Percentiles rank a stretch among this genome's conserved stretches.
Conservation (phyloP, 805 yeast genomes). For the Hyphopichia homilentoma region DNA sequence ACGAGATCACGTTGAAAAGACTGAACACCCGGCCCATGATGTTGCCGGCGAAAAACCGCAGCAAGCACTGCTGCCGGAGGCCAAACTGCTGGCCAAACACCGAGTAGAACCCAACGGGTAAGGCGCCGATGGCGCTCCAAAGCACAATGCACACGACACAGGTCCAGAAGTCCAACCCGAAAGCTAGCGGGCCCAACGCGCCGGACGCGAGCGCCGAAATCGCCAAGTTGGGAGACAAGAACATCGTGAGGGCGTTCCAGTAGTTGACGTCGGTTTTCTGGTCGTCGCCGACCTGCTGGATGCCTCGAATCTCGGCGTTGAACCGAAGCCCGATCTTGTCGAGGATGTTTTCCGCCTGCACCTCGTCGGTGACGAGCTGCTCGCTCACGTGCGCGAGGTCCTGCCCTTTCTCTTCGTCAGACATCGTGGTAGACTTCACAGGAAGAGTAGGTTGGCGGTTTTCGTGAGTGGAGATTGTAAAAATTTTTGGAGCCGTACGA, state of each 20-base stretch:
- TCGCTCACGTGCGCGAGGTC: not conserved
- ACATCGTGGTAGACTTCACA: too few relatives aligned
- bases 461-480: too few relatives aligned
- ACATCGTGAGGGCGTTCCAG: constrained; percentile 21
- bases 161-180: constrained; percentile 30
- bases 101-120: constrained; percentile 38
- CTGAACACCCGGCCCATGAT: constrained; percentile 28
- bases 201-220: constrained; percentile 36
- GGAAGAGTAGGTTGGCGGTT: too few relatives aligned
- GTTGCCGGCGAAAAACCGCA: constrained; percentile 29
- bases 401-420: constrained; percentile 1
- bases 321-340: constrained; percentile 20
- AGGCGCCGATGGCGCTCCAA: constrained; percentile 30
- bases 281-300: constrained; percentile 25
- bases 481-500: too few relatives aligned
- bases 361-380: not conserved
- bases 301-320: constrained; percentile 26
- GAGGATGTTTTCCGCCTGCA: constrained; percentile 10
- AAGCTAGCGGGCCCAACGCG: constrained; percentile 32
- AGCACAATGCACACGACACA: constrained; percentile 26
- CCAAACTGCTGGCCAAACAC: constrained; percentile 37
- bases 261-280: constrained; percentile 13
- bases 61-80: constrained; percentile 32
- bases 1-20: constrained; percentile 22
- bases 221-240: constrained; percentile 30